phyloP scores from a whole-genome alignment of 345 rosid genomes.

The Noccaea caerulescens region DNA sequence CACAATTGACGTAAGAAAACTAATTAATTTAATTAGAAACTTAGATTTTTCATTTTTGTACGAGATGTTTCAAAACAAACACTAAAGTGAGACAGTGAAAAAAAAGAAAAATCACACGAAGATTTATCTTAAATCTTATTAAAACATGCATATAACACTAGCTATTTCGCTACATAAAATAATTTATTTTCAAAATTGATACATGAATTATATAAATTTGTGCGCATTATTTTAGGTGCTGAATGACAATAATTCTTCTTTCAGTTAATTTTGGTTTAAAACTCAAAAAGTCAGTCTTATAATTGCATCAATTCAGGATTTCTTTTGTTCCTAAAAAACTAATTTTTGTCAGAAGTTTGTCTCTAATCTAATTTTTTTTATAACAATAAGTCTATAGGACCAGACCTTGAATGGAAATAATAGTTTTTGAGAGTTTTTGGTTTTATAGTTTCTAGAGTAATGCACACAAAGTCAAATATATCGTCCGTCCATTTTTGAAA shows the following conservation, averaged over 20 bases:
- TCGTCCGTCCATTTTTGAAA: background rate
- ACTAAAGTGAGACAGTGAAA: background rate
- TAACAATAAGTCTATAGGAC: too few species aligned
- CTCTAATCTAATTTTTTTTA: background rate
- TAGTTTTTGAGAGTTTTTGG: background rate
- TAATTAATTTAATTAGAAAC: background rate
- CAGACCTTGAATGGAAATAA: background rate
- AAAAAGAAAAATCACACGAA: background rate
- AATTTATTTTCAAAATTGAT: constrained; percentile 2
- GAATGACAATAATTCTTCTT: background rate
- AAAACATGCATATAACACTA: background rate
- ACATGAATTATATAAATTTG: background rate
- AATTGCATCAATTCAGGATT: background rate
- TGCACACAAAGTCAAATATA: background rate
- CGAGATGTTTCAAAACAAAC: background rate
- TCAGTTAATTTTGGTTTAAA: background rate
- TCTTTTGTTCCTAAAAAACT: background rate
- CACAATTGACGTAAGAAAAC: background rate
- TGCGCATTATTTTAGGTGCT: background rate
- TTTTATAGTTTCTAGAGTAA: background rate
- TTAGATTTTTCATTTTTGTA: background rate
- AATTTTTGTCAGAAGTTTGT: background rate
- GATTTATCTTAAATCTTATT: background rate
- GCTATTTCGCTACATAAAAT: background rate
- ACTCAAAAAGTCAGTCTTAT: background rate